Evolutionary conservation across 1,139 yeast genomes (phyloP).

Genomic region (Geotrichum aggregatum): DNA sequence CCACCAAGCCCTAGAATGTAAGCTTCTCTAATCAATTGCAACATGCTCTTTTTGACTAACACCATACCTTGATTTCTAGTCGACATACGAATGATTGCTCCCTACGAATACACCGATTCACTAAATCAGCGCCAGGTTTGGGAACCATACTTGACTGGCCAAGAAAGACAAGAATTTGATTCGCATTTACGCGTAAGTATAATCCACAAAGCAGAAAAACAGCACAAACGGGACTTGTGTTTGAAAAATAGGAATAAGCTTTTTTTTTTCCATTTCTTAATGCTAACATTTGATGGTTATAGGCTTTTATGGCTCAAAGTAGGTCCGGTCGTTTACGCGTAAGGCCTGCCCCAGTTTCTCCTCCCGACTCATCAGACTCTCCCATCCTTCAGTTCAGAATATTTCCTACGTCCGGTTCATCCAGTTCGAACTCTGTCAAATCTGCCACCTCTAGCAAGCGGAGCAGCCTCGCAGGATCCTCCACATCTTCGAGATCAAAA

Average conservation of each 20-base stretch:
- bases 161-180: slow-evolving; percentile 37
- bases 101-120: slow-evolving; percentile 34
- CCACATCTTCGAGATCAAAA: too few species aligned
- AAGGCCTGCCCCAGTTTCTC: slow-evolving; percentile 31
- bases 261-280: too few species aligned
- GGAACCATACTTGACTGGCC: slow-evolving; percentile 37
- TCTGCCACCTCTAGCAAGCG: neutral
- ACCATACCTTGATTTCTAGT: slow-evolving; percentile 1
- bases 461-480: neutral
- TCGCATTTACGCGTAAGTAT: slow-evolving; percentile 28
- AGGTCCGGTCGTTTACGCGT: slow-evolving; percentile 31
- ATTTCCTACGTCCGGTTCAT: neutral
- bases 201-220: neutral
- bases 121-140: slow-evolving; percentile 36
- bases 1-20: slow-evolving; percentile 13
- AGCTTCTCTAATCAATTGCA: neutral
- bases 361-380: neutral
- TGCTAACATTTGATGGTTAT: neutral
- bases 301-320: slow-evolving; percentile 33
- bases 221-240: neutral
- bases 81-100: slow-evolving; percentile 13
- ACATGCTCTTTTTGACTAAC: neutral
- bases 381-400: slow-evolving; percentile 12
- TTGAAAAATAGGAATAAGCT: too few species aligned
- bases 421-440: neutral